A percentile compares a stretch with the other conserved stretches of the same genome.
phyloP scores from a whole-genome alignment of 306 rosid species.

The Vigna nakashimae region DNA sequence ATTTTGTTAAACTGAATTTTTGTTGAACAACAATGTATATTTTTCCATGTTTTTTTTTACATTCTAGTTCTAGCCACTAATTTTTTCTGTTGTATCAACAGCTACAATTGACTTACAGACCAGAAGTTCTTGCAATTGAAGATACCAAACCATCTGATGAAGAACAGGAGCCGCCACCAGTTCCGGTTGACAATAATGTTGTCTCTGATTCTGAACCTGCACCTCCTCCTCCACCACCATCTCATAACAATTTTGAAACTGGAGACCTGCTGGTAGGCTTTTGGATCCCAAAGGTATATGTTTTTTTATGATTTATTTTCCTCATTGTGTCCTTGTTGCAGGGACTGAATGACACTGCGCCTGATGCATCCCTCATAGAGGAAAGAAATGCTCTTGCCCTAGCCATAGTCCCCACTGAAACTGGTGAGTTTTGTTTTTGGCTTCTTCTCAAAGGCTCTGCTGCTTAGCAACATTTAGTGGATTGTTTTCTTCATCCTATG shows the following conservation, averaged over 20 bases:
- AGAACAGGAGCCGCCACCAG: conserved; percentile 69
- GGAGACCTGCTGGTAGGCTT: conserved; percentile 86
- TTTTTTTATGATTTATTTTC: conserved; percentile 13
- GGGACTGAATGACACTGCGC: conserved; percentile 76
- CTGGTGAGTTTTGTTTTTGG: conserved; percentile 53
- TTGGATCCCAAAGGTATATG: conserved; percentile 32
- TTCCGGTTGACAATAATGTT: conserved; percentile 53
- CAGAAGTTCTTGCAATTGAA: conserved; percentile 66
- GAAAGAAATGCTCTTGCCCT: conserved; percentile 92
- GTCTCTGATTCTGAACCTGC: conserved; percentile 61
- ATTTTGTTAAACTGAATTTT: conserved; percentile 8
- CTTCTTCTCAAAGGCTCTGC: conserved; percentile 37
- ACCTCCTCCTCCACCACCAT: conserved; percentile 61
- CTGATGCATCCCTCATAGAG: conserved; percentile 78
- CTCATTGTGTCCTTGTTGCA: conserved; percentile 49
- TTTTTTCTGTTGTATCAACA: conserved; percentile 58
- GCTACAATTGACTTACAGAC: conserved; percentile 94
- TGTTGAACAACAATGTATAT: neutral
- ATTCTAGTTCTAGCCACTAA: conserved; percentile 14
- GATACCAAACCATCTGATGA: conserved; percentile 64
- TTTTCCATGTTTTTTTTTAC: conserved; percentile 36
- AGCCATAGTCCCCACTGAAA: conserved; percentile 83
- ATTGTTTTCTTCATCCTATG: conserved; percentile 35
- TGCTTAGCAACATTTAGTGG: conserved; percentile 32
- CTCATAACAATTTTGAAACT: conserved; percentile 63